Conservation (phyloP, 2,329 filamentous ascomycete genomes). For the Echinosphaeria canescens region DNA sequence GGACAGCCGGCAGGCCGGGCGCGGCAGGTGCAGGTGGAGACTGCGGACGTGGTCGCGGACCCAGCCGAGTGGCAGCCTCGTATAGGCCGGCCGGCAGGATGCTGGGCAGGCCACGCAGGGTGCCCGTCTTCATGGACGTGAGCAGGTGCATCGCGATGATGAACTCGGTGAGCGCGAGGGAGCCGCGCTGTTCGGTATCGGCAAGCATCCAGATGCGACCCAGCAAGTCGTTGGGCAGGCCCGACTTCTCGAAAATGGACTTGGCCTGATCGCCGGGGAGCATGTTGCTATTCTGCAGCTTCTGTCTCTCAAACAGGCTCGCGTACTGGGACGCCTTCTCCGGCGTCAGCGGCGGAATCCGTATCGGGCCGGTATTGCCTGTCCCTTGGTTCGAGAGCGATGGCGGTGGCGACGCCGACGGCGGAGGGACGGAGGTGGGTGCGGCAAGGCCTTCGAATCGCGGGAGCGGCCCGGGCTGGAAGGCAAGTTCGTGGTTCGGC, state of each 20-base stretch:
- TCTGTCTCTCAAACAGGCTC: slow-evolving; percentile 76
- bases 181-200: slow-evolving; percentile 81
- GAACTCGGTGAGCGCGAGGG: slow-evolving; percentile 75
- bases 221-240: slow-evolving; percentile 71
- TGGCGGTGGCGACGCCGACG: slow-evolving; percentile 13
- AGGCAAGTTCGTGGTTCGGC: slow-evolving; percentile 60
- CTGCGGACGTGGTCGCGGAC: slow-evolving; percentile 10
- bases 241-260: slow-evolving; percentile 85
- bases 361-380: slow-evolving; percentile 45
- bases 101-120: slow-evolving; percentile 57
- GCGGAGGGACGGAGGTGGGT: slow-evolving; percentile 18
- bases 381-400: slow-evolving; percentile 31
- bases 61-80: slow-evolving; percentile 65
- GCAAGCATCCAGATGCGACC: slow-evolving; percentile 94
- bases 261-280: slow-evolving; percentile 76
- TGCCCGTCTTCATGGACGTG: slow-evolving; percentile 72
- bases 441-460: slow-evolving; percentile 63
- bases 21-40: slow-evolving; percentile 24
- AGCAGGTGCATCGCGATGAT: slow-evolving; percentile 97
- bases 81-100: slow-evolving; percentile 71
- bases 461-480: slow-evolving; percentile 73
- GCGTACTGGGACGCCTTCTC: slow-evolving; percentile 84
- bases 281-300: slow-evolving; percentile 45
- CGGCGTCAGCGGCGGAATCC: slow-evolving; percentile 71
- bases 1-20: slow-evolving; percentile 46